phyloP scores from a whole-genome alignment of 1,284 basidiomycete genomes.

The Rhodotorula sp. region DNA sequence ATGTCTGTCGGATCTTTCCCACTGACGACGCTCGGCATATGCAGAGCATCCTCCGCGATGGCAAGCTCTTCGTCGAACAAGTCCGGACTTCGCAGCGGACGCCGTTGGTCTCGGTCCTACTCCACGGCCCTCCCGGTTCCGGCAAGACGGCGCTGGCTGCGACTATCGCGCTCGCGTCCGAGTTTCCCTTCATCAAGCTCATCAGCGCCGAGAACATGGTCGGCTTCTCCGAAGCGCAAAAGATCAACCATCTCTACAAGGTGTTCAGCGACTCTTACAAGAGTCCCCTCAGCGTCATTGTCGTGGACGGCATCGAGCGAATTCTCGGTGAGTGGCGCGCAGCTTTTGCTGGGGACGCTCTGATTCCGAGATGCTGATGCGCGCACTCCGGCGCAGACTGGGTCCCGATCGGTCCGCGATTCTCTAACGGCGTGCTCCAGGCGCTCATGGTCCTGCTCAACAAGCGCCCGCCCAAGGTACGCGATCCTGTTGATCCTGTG shows the following conservation, averaged over 20 bases:
- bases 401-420: conserved; percentile 96
- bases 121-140: conserved; percentile 83
- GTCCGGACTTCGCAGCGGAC: conserved; percentile 87
- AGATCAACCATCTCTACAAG: conserved; percentile 89
- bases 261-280: conserved; percentile 96
- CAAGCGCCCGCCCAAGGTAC: conserved; percentile 87
- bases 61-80: conserved; percentile 92
- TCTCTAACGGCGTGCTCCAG: conserved; percentile 93
- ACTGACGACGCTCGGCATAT: conserved; percentile 40
- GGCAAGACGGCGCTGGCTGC: conserved; percentile 97
- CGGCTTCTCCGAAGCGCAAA: conserved; percentile 85
- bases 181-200: conserved; percentile 97
- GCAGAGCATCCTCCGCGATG: conserved; percentile 83
- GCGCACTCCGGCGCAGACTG: conserved; percentile 62
- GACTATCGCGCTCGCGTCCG: conserved; percentile 86
- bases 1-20: conserved; percentile 67
- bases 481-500: conserved; percentile 26
- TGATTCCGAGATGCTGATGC: no score
- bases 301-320: conserved; percentile 92
- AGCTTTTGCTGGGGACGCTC: not conserved
- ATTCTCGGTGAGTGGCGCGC: conserved; percentile 65
- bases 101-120: conserved; percentile 83
- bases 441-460: conserved; percentile 84
- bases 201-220: conserved; percentile 97
- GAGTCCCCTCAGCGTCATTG: conserved; percentile 91